Evolutionary conservation across 2,329 filamentous ascomycete species (phyloP), one percentile per base, ranked within the genome.

Genomic region (Hirsutella minnesotensis): DNA sequence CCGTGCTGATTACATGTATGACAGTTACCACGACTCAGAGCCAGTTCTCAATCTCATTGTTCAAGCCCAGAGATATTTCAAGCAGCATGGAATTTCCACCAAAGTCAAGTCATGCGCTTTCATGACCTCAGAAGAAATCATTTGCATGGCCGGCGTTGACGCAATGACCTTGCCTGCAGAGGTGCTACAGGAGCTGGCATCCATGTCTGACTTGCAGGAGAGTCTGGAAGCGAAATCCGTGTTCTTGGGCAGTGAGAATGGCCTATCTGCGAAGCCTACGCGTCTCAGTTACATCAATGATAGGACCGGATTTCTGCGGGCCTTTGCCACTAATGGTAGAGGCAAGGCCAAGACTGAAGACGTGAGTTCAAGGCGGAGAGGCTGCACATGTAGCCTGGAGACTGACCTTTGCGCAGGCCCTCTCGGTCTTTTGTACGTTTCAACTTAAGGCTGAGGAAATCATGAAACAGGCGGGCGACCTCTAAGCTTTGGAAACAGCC

Each of bases 341-440:
- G 39, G 39, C 7, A 40, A 40, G 39, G 39, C 39, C 18, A 40
- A 40, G 29, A 40, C 39, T 3, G 39, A 40, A 22, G 39, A 40
- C n/a, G 39, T 40, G 29, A 34, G 39, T 34, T n/a, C n/a, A n/a
- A n/a, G n/a, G n/a, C n/a, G n/a, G 12, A 12, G 24, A 27, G 9
- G 15, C 38, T 19, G 10, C 31, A 16, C 2, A 19, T 19, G 35
- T 19, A 15, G 27, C 13, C 18, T 18, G 10, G 8, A 16, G 3
- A 15, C n/a, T 22, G 12, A 40, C 15, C 5, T 5, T 15, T 5
- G 12, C 12, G 15, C n/a, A 40, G 39, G 39, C 39, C 2, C 27
- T 40, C 19, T 29, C 39, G 5, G 19, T 40, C 12, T 40, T 40
- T 34, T 40, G 39, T 18, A 18, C 16, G 5, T 40, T 40, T 24